Percentiles rank a stretch among this genome's conserved stretches.
These are phyloP conservation scores for Brassica cretica DNA, from an alignment of 345 rosid species.

Conservation along the genomic window DNA sequence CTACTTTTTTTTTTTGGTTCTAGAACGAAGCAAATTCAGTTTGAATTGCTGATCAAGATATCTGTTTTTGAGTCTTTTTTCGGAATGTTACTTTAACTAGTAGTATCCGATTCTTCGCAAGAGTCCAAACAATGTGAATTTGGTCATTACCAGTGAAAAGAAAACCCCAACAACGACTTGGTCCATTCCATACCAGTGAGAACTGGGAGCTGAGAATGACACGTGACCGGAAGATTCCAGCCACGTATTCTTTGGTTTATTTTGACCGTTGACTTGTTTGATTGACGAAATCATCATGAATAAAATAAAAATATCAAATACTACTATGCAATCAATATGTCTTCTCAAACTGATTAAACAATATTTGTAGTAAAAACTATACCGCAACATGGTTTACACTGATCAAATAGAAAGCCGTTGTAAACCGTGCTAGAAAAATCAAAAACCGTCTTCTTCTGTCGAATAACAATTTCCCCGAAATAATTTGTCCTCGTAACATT, in stretches of 20 bases:
- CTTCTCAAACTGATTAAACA: neutral
- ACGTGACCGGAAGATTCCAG: constrained; percentile 13
- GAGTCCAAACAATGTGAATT: neutral
- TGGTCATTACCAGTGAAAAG: constrained; percentile 3
- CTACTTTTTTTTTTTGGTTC: neutral
- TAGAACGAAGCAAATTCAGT: neutral
- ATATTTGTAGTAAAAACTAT: neutral
- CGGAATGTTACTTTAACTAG: neutral
- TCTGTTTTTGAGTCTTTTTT: neutral
- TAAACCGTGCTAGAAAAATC: neutral
- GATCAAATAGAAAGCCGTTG: neutral
- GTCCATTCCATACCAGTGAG: constrained; percentile 18
- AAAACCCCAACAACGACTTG: constrained; percentile 20
- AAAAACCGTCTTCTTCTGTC: neutral
- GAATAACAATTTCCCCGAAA: neutral
- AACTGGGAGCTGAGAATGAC: constrained; percentile 17
- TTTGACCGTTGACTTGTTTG: constrained; percentile 31
- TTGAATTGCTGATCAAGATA: neutral
- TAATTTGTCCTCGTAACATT: constrained; percentile 15
- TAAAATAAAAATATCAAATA: neutral
- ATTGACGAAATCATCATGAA: neutral
- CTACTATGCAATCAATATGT: neutral
- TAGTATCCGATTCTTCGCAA: neutral
- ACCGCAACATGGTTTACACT: neutral
- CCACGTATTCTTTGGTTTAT: constrained; percentile 29